Evolutionary conservation across 495 filamentous ascomycete species (phyloP).

Genomic region (Elaphomyces granulatus): DNA sequence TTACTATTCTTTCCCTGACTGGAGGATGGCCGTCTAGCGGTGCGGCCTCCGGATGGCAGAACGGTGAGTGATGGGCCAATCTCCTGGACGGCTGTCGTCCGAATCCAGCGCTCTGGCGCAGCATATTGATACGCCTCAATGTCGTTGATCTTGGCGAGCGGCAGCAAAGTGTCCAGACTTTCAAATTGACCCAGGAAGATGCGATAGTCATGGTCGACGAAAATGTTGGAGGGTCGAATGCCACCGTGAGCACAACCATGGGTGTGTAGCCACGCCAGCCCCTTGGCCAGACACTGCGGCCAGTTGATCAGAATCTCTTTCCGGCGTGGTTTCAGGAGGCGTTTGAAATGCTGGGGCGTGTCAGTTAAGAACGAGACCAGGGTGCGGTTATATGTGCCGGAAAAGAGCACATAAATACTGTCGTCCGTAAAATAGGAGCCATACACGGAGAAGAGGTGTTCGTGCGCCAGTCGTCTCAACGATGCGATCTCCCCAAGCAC

Average conservation of each 20-base stretch:
- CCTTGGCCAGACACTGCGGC: conserved; percentile 75
- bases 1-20: not conserved
- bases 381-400: conserved; percentile 58
- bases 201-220: conserved; percentile 54
- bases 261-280: conserved; percentile 61
- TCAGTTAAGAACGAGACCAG: conserved; percentile 65
- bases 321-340: conserved; percentile 55
- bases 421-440: conserved; percentile 65
- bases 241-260: conserved; percentile 60
- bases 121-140: conserved; percentile 80
- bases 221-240: conserved; percentile 70
- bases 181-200: conserved; percentile 66
- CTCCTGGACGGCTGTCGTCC: conserved; percentile 24
- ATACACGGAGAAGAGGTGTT: conserved; percentile 69
- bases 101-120: conserved; percentile 63
- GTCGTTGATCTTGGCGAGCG: conserved; percentile 41
- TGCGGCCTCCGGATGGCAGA: conserved; percentile 36
- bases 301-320: conserved; percentile 60
- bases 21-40: conserved; percentile 17
- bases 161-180: conserved; percentile 41
- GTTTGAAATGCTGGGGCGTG: conserved; percentile 50
- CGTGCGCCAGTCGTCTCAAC: conserved; percentile 51
- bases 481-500: conserved; percentile 54
- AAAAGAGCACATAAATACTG: conserved; percentile 61
- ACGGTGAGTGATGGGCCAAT: conserved; percentile 13